Conservation (phyloP, 768 basidiomycete species). For the Tephrocybe sp. region DNA sequence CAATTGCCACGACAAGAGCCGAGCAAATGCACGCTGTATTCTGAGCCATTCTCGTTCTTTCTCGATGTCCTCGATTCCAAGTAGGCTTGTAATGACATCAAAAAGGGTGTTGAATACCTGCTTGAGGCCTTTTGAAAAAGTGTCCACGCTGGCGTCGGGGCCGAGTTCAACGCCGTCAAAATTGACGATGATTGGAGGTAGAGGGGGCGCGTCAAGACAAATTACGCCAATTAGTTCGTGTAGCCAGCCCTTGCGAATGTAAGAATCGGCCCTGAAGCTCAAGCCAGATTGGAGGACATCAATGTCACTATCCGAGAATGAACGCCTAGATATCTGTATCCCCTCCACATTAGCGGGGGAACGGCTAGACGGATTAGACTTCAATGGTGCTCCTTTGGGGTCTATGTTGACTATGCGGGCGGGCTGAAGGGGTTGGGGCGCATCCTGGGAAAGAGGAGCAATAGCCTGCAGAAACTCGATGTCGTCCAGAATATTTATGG, state of each 20-base stretch:
- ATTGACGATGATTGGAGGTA: slow-evolving; percentile 29
- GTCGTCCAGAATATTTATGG: slow-evolving; percentile 46
- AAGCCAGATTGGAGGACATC: slow-evolving; percentile 47
- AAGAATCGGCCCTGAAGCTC: slow-evolving; percentile 49
- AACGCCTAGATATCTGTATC: not conserved
- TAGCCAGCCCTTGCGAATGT: slow-evolving; percentile 60
- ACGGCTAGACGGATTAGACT: not conserved
- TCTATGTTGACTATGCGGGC: slow-evolving; percentile 2
- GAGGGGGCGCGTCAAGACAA: slow-evolving; percentile 16
- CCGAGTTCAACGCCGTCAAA: slow-evolving; percentile 42
- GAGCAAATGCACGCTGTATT: slow-evolving; percentile 38
- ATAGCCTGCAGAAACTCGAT: slow-evolving; percentile 39
- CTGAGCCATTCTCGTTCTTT: slow-evolving; percentile 36
- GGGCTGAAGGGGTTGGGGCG: slow-evolving; percentile 17
- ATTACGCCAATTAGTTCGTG: slow-evolving; percentile 49
- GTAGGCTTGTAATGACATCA: slow-evolving; percentile 35
- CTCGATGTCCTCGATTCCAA: slow-evolving; percentile 29
- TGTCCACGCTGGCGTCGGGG: slow-evolving; percentile 37
- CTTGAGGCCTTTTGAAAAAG: slow-evolving; percentile 46
- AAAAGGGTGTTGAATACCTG: slow-evolving; percentile 43
- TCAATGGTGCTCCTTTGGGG: slow-evolving; percentile 2
- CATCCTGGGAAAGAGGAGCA: slow-evolving; percentile 27
- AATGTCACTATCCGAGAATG: slow-evolving; percentile 47
- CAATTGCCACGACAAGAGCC: slow-evolving; percentile 46
- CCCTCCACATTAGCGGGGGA: not conserved